Evolutionary conservation across 169 alveolate genomes (phyloP).

Genomic region (Eimeria tenella): DNA sequence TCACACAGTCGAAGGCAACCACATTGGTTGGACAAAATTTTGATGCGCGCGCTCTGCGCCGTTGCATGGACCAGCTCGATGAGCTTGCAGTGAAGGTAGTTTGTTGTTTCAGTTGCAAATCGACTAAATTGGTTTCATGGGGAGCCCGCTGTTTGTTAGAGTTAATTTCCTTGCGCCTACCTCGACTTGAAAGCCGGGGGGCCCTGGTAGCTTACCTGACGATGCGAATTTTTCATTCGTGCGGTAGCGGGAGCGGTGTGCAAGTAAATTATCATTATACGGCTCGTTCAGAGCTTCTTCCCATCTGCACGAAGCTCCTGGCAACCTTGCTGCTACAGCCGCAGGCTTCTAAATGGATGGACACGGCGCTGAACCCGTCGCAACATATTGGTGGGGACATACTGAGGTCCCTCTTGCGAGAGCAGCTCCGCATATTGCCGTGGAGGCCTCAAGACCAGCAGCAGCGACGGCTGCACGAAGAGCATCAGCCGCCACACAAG

Average conservation of each 20-base stretch:
- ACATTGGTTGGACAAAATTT: neutral
- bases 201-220: slow-evolving; percentile 71
- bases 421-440: slow-evolving; percentile 61
- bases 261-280: neutral
- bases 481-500: neutral
- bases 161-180: slow-evolving; percentile 53
- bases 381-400: slow-evolving; percentile 67
- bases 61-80: slow-evolving; percentile 44
- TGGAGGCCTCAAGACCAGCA: slow-evolving; percentile 66
- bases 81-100: slow-evolving; percentile 33
- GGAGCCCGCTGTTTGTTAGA: slow-evolving; percentile 76
- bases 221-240: slow-evolving; percentile 61
- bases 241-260: slow-evolving; percentile 36
- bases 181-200: slow-evolving; percentile 56
- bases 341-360: slow-evolving; percentile 71
- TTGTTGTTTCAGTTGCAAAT: slow-evolving; percentile 73
- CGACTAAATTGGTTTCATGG: slow-evolving; percentile 70
- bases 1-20: neutral
- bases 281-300: slow-evolving; percentile 69
- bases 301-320: slow-evolving; percentile 67
- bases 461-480: slow-evolving; percentile 4
- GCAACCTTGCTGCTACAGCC: slow-evolving; percentile 76
- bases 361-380: slow-evolving; percentile 69
- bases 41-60: neutral
- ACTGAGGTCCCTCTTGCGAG: slow-evolving; percentile 65